Evolutionary conservation across 2,329 filamentous ascomycete species (phyloP), one percentile per base, ranked within the genome.

Genomic region (Fusarium sp.): DNA sequence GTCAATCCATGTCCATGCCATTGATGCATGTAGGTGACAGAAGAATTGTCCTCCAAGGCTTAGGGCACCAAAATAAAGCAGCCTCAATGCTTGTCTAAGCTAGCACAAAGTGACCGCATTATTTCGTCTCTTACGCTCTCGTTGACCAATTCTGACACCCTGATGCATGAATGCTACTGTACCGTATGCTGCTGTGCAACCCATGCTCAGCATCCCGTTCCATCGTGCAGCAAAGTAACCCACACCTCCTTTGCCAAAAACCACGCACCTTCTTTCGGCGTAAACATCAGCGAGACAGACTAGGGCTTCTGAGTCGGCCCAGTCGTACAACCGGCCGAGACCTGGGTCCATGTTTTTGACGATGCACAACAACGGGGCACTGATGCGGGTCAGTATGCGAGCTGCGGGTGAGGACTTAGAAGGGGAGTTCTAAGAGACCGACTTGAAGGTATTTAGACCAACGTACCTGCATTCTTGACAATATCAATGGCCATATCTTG

Each of bases 241-340:
- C 67, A 70, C 67, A 64, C 67, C 67, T 58, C 50, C 67, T 62
- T 65, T 65, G 53, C 26, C 43, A 62, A 55, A 70, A 68, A 68
- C 58, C 67, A 42, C 67, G 67, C 67, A 67, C 54, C 51, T 52
- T 53, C 46, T 51, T 42, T 50, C 30, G 62, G 55, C 28, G 21
- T 39, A 44, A 43, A 34, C n/a, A 58, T 18, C 19, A 65, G 69
- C 19, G 51, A 66, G 51, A 42, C 48, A 50, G 42, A 62, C 60
- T 70, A 55, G 63, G 39, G 63, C 51, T 65, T 70, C 49, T 46
- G 50, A 54, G 51, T 68, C 67, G 58, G 58, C n/a, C 45, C 50
- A 70, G 67, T 70, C 50, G 60, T 63, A 68, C 49, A 70, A 65
- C 67, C 67, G 63, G 67, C 67, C 67, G 67, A 71, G 67, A 70